A percentile compares a stretch with the other conserved stretches of the same genome.
phyloP scores from a whole-genome alignment of 306 rosid species.

The Fragaria nilgerrensis region DNA sequence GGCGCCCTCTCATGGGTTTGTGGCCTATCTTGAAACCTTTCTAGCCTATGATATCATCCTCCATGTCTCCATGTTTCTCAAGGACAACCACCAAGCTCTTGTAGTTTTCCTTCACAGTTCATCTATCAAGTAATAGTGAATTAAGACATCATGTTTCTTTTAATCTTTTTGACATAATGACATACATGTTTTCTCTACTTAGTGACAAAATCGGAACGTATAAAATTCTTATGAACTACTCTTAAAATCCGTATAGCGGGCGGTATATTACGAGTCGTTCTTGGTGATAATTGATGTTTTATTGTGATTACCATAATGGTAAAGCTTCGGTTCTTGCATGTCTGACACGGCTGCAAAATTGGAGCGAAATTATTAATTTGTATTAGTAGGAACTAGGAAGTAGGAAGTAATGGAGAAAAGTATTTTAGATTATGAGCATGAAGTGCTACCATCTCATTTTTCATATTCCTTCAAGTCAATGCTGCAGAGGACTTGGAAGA shows the following conservation, averaged over 20 bases:
- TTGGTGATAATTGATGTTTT: neutral
- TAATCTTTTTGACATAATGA: too few species aligned
- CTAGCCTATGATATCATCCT: slow-evolving; percentile 21
- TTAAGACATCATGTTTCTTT: neutral
- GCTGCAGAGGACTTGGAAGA: slow-evolving; percentile 25
- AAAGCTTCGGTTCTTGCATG: slow-evolving; percentile 31
- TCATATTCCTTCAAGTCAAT: slow-evolving; percentile 23
- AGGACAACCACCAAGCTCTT: slow-evolving; percentile 33
- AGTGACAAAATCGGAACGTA: too few species aligned
- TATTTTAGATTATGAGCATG: too few species aligned
- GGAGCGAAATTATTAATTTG: neutral
- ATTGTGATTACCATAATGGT: neutral
- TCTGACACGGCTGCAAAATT: slow-evolving; percentile 23
- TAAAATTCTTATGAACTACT: neutral
- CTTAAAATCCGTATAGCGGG: neutral
- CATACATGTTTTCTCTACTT: too few species aligned
- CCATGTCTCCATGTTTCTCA: slow-evolving; percentile 20
- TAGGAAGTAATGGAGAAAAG: neutral
- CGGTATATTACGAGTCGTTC: slow-evolving; percentile 9
- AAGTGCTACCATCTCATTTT: neutral
- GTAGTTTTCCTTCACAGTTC: slow-evolving; percentile 1
- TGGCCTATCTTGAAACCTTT: slow-evolving; percentile 15
- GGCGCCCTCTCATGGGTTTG: slow-evolving; percentile 22
- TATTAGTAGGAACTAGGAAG: neutral
- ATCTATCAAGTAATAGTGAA: neutral